phyloP scores from a whole-genome alignment of 345 rosid genomes.

The Brassica incana region DNA sequence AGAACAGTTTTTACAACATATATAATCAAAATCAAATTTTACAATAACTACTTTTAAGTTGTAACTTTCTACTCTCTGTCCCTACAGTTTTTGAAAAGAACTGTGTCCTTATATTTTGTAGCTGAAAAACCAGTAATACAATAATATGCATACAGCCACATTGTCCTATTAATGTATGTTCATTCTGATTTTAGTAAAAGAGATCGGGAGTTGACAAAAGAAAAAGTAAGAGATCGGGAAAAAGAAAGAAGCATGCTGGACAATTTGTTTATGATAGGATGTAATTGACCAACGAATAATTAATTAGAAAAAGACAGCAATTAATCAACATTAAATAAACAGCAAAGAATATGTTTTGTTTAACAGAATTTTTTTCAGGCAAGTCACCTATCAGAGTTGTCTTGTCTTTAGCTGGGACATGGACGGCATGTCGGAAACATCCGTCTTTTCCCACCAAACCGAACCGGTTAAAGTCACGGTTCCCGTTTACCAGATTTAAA shows the following conservation, averaged over 20 bases:
- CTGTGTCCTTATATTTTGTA: too few species aligned
- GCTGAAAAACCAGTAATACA: too few species aligned
- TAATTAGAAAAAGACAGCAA: background rate
- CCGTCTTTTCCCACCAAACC: background rate
- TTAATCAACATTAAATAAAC: background rate
- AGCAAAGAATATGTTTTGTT: background rate
- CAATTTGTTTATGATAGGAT: background rate
- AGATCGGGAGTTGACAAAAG: background rate
- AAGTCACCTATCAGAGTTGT: constrained; percentile 14
- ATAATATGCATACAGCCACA: too few species aligned
- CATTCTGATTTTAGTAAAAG: background rate
- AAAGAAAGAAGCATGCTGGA: background rate
- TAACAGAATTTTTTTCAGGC: constrained; percentile 11
- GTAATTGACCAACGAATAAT: background rate
- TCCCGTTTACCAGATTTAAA: background rate
- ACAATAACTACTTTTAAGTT: too few species aligned
- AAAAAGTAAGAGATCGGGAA: background rate
- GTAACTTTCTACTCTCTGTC: too few species aligned
- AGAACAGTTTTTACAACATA: background rate
- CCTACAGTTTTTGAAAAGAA: too few species aligned
- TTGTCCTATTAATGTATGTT: background rate
- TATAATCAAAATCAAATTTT: background rate
- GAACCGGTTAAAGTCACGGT: background rate
- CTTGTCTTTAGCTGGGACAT: constrained; percentile 40
- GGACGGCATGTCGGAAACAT: constrained; percentile 35